phyloP scores from a whole-genome alignment of 257 asterid genomes.

The Solanum etuberosum region DNA sequence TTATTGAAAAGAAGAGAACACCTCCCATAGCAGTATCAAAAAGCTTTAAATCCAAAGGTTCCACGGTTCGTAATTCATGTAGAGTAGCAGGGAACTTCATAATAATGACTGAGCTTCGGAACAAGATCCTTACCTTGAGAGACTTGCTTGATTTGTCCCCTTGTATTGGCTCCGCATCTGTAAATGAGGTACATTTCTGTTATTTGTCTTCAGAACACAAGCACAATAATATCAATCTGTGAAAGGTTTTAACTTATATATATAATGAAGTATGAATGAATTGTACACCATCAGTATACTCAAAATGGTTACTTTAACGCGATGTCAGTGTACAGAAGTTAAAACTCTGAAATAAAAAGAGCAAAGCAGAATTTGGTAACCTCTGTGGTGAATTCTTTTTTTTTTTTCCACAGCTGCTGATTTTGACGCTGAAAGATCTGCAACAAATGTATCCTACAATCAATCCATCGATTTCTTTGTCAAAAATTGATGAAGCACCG shows the following conservation, averaged over 20 bases:
- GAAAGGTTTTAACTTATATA: neutral
- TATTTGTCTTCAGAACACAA: neutral
- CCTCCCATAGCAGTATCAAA: conserved; percentile 10
- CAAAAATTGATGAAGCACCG: conserved; percentile 40
- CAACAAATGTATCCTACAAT: conserved; percentile 35
- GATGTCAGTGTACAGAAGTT: neutral
- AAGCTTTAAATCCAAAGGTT: conserved; percentile 10
- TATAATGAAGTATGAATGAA: neutral
- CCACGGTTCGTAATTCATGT: conserved; percentile 20
- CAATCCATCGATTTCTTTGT: conserved; percentile 12
- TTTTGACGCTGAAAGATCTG: conserved; percentile 61
- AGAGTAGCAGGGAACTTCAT: conserved; percentile 39
- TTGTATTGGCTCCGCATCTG: conserved; percentile 46
- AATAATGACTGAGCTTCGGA: conserved; percentile 42
- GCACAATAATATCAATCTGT: neutral
- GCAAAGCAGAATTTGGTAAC: neutral
- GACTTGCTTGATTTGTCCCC: conserved; percentile 85
- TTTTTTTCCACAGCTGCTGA: conserved; percentile 38
- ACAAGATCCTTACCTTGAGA: conserved; percentile 56
- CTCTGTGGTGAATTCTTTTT: neutral
- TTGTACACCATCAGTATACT: neutral
- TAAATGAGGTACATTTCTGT: conserved; percentile 39
- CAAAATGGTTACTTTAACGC: neutral
- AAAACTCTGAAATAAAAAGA: neutral
- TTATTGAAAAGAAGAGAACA: neutral